Conservation (phyloP, 495 filamentous ascomycete genomes). For the Bombardia bombarda region DNA sequence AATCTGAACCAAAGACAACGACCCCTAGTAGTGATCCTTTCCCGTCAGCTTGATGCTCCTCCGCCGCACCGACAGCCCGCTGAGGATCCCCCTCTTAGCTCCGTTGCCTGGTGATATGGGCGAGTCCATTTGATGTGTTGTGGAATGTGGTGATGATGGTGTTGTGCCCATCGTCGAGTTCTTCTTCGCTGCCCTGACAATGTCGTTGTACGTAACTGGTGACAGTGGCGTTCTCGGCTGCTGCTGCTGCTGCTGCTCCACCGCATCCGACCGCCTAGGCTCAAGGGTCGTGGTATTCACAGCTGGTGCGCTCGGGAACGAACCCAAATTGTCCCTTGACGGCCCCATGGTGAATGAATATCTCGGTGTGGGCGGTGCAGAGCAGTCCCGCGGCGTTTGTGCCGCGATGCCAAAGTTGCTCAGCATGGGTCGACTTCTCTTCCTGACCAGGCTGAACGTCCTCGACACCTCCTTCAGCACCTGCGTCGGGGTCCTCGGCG, state of each 20-base stretch:
- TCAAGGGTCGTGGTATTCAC: too few species aligned
- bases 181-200: slow-evolving; percentile 26
- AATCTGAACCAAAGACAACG: too few species aligned
- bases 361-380: not conserved
- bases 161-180: slow-evolving; percentile 21
- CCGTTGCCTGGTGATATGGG: slow-evolving; percentile 19
- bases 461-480: slow-evolving; percentile 36
- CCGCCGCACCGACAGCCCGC: slow-evolving; percentile 32
- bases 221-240: slow-evolving; percentile 17
- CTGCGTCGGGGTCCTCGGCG: slow-evolving; percentile 31
- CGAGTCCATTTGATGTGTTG: slow-evolving; percentile 7
- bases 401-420: slow-evolving; percentile 15
- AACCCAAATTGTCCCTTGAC: not conserved
- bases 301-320: too few species aligned
- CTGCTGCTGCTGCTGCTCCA: too few species aligned
- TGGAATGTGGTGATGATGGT: slow-evolving; percentile 4
- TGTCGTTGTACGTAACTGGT: slow-evolving; percentile 33
- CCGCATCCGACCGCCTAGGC: not conserved
- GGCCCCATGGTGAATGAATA: not conserved
- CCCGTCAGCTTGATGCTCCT: slow-evolving; percentile 29
- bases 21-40: too few species aligned
- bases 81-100: slow-evolving; percentile 31
- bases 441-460: slow-evolving; percentile 37
- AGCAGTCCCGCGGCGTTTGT: not conserved
- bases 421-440: slow-evolving; percentile 37